Evolutionary conservation across 2,329 filamentous ascomycete genomes (phyloP).

Genomic region (Aspergillus tubingensis): DNA sequence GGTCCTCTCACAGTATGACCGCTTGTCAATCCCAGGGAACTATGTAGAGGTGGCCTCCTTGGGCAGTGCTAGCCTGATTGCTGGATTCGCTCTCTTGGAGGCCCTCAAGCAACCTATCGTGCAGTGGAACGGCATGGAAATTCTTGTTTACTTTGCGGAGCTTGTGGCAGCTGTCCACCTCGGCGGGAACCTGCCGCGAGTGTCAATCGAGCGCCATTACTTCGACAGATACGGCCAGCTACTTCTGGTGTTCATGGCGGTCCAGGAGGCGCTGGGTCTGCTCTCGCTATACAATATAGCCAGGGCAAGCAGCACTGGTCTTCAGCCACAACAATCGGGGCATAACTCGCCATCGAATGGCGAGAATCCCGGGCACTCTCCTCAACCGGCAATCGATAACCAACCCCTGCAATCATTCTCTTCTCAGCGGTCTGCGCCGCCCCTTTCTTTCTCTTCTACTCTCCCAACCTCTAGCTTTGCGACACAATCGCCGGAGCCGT

Average conservation of each 20-base stretch:
- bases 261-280: conserved; percentile 40
- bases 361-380: background rate
- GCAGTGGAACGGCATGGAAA: conserved; percentile 43
- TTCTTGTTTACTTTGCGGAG: conserved; percentile 41
- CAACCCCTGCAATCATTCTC: conserved; percentile 24
- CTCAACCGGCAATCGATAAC: conserved; percentile 17
- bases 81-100: conserved; percentile 44
- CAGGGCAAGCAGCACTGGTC: background rate
- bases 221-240: conserved; percentile 44
- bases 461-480: conserved; percentile 31
- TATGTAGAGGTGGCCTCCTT: conserved; percentile 42
- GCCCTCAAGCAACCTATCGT: conserved; percentile 38
- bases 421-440: conserved; percentile 24
- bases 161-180: conserved; percentile 42
- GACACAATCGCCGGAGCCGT: conserved; percentile 26
- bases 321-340: conserved; percentile 14
- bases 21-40: conserved; percentile 36
- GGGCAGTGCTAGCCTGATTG: conserved; percentile 42
- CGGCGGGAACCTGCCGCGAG: conserved; percentile 37
- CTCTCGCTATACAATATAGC: conserved; percentile 26
- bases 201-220: conserved; percentile 33
- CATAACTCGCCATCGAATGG: conserved; percentile 2
- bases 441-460: conserved; percentile 35
- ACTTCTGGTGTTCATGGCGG: conserved; percentile 42
- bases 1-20: conserved; percentile 34